These are phyloP conservation scores for Zoysia matrella DNA, from an alignment of 202 grass and related monocot species.

Conservation along the genomic window DNA sequence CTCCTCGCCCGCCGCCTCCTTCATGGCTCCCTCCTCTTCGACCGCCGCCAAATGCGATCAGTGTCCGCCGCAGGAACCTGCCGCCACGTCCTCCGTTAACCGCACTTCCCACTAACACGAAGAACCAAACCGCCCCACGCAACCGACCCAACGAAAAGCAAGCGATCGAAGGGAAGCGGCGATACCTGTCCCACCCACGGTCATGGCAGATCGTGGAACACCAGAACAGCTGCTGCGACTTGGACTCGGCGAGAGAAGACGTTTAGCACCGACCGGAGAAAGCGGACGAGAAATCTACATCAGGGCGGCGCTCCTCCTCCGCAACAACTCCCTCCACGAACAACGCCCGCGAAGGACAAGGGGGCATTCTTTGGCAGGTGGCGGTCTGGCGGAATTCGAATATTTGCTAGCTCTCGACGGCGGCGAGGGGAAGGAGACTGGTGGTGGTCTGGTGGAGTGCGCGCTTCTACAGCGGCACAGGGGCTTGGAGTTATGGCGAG, in stretches of 20 bases:
- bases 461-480: conserved; percentile 41
- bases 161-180: conserved; percentile 19
- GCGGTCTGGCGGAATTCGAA: too few relatives aligned
- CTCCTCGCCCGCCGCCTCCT: conserved; percentile 42
- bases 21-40: conserved; percentile 27
- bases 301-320: conserved; percentile 20
- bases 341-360: background rate
- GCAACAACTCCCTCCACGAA: background rate
- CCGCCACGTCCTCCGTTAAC: background rate
- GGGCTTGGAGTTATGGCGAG: conserved; percentile 53
- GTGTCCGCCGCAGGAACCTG: conserved; percentile 39
- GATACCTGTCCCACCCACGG: conserved; percentile 32
- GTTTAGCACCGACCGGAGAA: background rate
- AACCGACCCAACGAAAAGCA: conserved; percentile 20
- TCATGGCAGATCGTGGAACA: conserved; percentile 41
- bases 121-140: conserved; percentile 26
- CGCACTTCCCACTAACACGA: background rate
- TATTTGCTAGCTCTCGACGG: conserved; percentile 7
- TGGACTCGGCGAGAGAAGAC: conserved; percentile 4
- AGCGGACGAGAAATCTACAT: conserved; percentile 50
- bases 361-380: too few relatives aligned
- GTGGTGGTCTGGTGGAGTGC: conserved; percentile 2
- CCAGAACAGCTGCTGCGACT: background rate
- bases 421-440: background rate
- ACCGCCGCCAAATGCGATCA: conserved; percentile 47